These are phyloP conservation scores for Tuber indicum DNA, from an alignment of 495 filamentous ascomycete genomes.

Conservation along the genomic window DNA sequence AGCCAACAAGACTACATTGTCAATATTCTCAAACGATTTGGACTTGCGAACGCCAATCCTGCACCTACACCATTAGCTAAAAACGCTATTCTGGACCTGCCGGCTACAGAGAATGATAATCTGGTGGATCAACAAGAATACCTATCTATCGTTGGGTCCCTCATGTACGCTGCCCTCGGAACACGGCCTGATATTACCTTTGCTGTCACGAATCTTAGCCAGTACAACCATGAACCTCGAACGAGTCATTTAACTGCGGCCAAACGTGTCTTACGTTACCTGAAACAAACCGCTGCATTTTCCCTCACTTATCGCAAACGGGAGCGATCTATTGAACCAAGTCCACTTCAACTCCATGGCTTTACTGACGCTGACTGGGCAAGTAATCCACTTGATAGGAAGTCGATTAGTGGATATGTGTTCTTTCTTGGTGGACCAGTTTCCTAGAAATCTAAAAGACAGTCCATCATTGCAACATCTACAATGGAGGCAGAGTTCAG, in stretches of 20 bases:
- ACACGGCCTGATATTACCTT: constrained; percentile 2
- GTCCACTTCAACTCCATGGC: neutral
- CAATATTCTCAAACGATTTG: no score
- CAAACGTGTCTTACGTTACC: neutral
- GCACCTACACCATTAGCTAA: no score
- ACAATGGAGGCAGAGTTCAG: no score
- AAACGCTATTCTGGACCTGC: no score
- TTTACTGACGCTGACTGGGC: constrained; percentile 18
- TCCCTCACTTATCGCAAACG: no score
- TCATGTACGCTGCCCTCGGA: neutral
- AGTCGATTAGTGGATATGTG: constrained; percentile 12
- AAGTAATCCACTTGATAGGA: neutral
- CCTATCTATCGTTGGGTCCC: neutral
- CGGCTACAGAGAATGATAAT: neutral
- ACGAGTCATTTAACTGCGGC: neutral
- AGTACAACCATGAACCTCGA: neutral
- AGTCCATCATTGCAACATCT: no score
- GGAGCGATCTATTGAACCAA: no score
- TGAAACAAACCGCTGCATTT: no score
- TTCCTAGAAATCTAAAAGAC: no score
- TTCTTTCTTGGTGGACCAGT: neutral
- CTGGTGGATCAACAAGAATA: neutral
- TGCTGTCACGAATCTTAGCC: neutral
- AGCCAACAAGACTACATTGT: no score
- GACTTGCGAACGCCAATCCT: no score